A percentile compares a stretch with the other conserved stretches of the same genome.
phyloP scores from a whole-genome alignment of 2,329 filamentous ascomycete genomes.

The Aureobasidium leucospermi region DNA sequence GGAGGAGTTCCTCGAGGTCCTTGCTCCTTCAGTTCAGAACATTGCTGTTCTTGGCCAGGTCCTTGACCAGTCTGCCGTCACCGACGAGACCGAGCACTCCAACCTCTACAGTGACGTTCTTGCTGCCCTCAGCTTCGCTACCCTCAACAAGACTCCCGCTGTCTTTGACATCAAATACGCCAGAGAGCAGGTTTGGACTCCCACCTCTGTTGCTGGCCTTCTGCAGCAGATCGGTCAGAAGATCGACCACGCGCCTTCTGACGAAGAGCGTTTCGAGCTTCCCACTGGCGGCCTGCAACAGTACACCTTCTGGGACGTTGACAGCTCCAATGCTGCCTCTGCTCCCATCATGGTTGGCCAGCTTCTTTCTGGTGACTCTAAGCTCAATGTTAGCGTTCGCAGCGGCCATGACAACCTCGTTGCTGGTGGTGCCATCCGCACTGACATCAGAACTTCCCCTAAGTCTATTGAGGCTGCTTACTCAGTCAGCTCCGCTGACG shows the following conservation, averaged over 20 bases:
- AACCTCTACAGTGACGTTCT: slow-evolving; percentile 86
- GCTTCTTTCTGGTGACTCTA: slow-evolving; percentile 53
- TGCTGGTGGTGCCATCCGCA: slow-evolving; percentile 71
- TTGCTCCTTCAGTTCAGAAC: slow-evolving; percentile 67
- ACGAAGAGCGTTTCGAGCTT: slow-evolving; percentile 32
- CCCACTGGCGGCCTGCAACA: slow-evolving; percentile 55
- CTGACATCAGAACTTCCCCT: slow-evolving; percentile 76
- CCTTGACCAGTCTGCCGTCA: slow-evolving; percentile 60
- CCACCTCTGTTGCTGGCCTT: slow-evolving; percentile 43
- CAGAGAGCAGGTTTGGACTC: slow-evolving; percentile 59
- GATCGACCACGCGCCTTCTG: slow-evolving; percentile 27
- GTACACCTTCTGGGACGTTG: slow-evolving; percentile 90
- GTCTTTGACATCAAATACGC: slow-evolving; percentile 88
- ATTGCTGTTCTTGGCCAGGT: slow-evolving; percentile 90
- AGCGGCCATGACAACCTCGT: slow-evolving; percentile 55
- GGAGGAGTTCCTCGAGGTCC: slow-evolving; percentile 77
- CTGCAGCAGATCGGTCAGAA: slow-evolving; percentile 41
- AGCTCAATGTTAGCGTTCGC: slow-evolving; percentile 54
- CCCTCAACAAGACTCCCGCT: slow-evolving; percentile 54
- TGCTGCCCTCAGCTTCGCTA: slow-evolving; percentile 72
- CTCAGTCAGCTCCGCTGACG: slow-evolving; percentile 68
- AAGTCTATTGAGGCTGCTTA: slow-evolving; percentile 82
- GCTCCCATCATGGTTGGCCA: slow-evolving; percentile 58
- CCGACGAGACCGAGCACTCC: slow-evolving; percentile 73
- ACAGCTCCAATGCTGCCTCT: slow-evolving; percentile 59